Evolutionary conservation across 257 asterid genomes (phyloP).

Genomic region (Voacanga thouarsii): DNA sequence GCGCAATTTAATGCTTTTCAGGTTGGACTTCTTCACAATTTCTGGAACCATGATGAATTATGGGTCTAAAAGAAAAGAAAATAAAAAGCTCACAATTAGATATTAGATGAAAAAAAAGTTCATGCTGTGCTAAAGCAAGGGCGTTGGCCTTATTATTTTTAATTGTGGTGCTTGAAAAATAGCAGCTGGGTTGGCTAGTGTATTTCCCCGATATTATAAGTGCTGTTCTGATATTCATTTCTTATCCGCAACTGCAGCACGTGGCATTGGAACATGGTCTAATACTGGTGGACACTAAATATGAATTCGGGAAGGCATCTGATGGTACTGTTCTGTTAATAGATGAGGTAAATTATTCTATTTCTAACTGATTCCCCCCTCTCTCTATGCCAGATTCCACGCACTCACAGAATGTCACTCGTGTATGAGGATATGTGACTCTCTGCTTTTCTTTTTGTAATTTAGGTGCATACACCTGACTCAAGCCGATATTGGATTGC

Average conservation of each 20-base stretch:
- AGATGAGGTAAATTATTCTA: conserved; percentile 60
- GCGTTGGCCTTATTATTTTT: no score
- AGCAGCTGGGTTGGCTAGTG: not conserved
- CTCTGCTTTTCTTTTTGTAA: not conserved
- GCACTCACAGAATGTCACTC: no score
- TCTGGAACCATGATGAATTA: not conserved
- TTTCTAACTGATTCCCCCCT: not conserved
- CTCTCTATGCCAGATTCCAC: not conserved
- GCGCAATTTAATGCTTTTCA: not conserved
- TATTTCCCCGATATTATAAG: not conserved
- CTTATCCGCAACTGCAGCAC: conserved; percentile 35
- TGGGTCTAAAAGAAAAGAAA: not conserved
- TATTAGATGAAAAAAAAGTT: not conserved
- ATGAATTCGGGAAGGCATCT: conserved; percentile 92
- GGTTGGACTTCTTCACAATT: not conserved
- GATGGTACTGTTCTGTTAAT: conserved; percentile 74
- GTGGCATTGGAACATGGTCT: conserved; percentile 78
- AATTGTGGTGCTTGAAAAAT: not conserved
- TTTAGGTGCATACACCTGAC: conserved; percentile 94
- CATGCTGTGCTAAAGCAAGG: no score
- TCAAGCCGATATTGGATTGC: conserved; percentile 96
- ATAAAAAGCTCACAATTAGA: not conserved
- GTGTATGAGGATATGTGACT: not conserved
- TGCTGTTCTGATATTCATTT: not conserved
- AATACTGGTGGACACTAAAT: conserved; percentile 89